These are phyloP conservation scores for Dactylellina haptotyla DNA, from an alignment of 2,329 filamentous ascomycete species.

Conservation along the genomic window DNA sequence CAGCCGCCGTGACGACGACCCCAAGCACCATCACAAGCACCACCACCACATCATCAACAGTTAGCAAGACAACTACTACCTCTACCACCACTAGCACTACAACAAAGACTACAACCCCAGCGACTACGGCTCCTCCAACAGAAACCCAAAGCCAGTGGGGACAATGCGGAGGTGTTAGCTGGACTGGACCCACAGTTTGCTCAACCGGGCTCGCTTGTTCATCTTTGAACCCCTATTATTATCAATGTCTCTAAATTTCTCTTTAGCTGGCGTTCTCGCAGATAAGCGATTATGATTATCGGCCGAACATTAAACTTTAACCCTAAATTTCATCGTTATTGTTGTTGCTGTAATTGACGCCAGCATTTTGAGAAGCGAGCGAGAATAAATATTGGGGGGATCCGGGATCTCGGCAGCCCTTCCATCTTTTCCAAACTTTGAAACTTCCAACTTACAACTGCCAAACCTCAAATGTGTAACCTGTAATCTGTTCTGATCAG, in stretches of 20 bases:
- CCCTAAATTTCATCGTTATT: too few species aligned
- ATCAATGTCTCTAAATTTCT: slow-evolving; percentile 16
- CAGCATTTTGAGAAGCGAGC: too few species aligned
- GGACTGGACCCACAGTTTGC: slow-evolving; percentile 10
- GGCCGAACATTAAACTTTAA: too few species aligned
- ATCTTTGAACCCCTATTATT: slow-evolving; percentile 13
- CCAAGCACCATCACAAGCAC: not conserved
- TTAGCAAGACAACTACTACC: not conserved
- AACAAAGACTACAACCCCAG: not conserved
- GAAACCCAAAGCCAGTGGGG: not conserved
- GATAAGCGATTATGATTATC: too few species aligned
- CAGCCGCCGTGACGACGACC: not conserved
- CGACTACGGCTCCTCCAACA: not conserved
- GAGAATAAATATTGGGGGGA: too few species aligned
- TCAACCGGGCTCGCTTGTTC: not conserved
- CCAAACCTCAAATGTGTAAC: too few species aligned
- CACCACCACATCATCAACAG: not conserved
- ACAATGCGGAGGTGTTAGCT: slow-evolving; percentile 15
- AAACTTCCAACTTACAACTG: too few species aligned
- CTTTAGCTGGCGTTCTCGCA: not conserved
- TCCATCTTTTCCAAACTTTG: too few species aligned
- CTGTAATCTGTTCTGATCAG: too few species aligned
- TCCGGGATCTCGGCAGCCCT: too few species aligned
- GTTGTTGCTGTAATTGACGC: too few species aligned
- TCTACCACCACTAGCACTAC: slow-evolving; percentile 6